Base-by-base conservation (phyloP, 495 filamentous ascomycete genomes). In the Penicillium paradoxum region DNA sequence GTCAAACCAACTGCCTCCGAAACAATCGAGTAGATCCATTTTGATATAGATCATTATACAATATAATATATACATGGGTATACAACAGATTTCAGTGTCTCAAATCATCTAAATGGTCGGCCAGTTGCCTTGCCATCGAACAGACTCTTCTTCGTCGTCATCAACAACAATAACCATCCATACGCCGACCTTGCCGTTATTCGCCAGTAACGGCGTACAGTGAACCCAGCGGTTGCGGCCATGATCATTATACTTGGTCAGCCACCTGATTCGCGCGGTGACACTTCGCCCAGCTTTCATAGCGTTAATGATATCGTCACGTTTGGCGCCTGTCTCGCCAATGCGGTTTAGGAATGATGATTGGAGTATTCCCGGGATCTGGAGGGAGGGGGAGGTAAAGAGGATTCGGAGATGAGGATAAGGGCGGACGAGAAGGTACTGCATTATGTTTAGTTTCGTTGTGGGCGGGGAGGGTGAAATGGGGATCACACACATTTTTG, bases 141-240 rank as follows among this genome's bases (percentile, higher is more conserved):
- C 38, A 48, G 49, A 46, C 11, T 50, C 19, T 29, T 65, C 63
- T 39, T 70, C 65, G 3, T 77, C 69, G 46, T 73, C 73, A 49
- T 78, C 72, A 10, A 84, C 79, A 43, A 84, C 70, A 3, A 85
- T 75, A 4, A 83, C 70, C 79, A 84, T 83, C 80, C 81, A 84
- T 1, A 84, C 82, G 19, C 81, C 81, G 5, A 83, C 70, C n/a
- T 77, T 62, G 9, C 78, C 77, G 58, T 83, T 79, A 44, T 64
- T 73, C 4, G 81, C 82, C 14, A 83, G 30, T 15, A 86, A 58
- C 0, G 82, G 82, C 21, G 81, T 84, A 55, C 81, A 84, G 54
- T 83, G 79, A 11, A 83, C 79, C 80, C 79, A 84, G 32, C 79
- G 73, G 36, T 70, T 65, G 6, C 76, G 71, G 4, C 76, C 78